Conservation (phyloP, 495 filamentous ascomycete genomes). For the Penicillium longicatenatum region DNA sequence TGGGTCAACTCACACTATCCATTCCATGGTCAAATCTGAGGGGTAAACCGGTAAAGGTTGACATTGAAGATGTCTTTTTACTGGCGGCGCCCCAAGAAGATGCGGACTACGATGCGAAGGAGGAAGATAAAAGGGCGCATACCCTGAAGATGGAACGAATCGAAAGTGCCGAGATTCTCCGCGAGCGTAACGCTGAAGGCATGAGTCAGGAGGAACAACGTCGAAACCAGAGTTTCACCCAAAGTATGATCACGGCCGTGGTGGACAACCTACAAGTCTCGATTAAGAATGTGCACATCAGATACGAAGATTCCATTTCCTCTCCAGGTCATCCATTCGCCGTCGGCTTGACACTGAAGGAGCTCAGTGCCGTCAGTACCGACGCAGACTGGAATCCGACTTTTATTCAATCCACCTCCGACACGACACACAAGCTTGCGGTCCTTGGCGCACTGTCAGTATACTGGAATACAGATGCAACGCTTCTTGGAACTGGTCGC, state of each 20-base stretch:
- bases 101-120: conserved; percentile 86
- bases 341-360: conserved; percentile 84
- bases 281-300: conserved; percentile 95
- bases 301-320: conserved; percentile 96
- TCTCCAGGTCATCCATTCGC: conserved; percentile 95
- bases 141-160: conserved; percentile 95
- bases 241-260: conserved; percentile 91
- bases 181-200: conserved; percentile 87
- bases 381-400: conserved; percentile 91
- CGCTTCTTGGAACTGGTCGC: conserved; percentile 74
- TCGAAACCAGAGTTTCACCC: conserved; percentile 93
- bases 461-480: conserved; percentile 96
- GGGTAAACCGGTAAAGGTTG: conserved; percentile 89
- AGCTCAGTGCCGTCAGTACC: conserved; percentile 95
- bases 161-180: conserved; percentile 90
- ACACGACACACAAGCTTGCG: conserved; percentile 88
- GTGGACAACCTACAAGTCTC: conserved; percentile 97
- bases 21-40: conserved; percentile 97
- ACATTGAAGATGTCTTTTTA: conserved; percentile 95
- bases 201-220: conserved; percentile 93
- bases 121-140: conserved; percentile 81
- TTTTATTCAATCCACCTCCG: conserved; percentile 83
- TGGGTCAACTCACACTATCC: conserved; percentile 83
- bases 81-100: conserved; percentile 94
- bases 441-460: conserved; percentile 83